Evolutionary conservation across 202 grass and related monocot genomes (phyloP).

Genomic region (Panicum hallii): DNA sequence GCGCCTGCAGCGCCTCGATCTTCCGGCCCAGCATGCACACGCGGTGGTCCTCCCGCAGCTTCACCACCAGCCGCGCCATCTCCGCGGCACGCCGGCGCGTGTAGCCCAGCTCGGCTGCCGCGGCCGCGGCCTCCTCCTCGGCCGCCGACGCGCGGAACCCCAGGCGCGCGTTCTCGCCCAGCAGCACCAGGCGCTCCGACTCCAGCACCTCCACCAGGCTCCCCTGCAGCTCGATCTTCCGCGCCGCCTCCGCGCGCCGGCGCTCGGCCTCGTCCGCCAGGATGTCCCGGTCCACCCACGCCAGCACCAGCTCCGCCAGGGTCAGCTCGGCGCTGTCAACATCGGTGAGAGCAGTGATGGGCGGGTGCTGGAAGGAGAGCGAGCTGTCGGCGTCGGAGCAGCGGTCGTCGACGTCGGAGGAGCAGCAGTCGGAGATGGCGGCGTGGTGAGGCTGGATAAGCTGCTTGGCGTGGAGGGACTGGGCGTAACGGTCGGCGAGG

Average conservation of each 20-base stretch:
- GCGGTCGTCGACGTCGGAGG: constrained; percentile 43
- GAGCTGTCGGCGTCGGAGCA: constrained; percentile 84
- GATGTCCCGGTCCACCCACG: constrained; percentile 63
- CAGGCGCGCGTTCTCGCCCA: constrained; percentile 92
- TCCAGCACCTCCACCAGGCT: constrained; percentile 92
- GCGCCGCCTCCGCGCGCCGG: constrained; percentile 50
- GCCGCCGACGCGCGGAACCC: constrained; percentile 61
- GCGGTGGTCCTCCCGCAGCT: constrained; percentile 86
- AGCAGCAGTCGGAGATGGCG: constrained; percentile 31
- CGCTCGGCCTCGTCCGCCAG: constrained; percentile 59
- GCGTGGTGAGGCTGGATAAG: neutral
- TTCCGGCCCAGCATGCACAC: constrained; percentile 77
- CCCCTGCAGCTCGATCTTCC: constrained; percentile 90
- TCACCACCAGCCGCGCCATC: constrained; percentile 70
- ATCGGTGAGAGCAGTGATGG: neutral
- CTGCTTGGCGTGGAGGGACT: constrained; percentile 53
- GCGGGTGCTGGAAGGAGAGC: constrained; percentile 53
- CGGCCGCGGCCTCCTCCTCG: constrained; percentile 66
- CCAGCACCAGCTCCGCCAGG: constrained; percentile 67
- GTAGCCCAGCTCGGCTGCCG: constrained; percentile 65
- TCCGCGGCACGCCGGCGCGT: constrained; percentile 81
- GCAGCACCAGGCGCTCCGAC: constrained; percentile 85
- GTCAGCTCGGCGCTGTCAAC: constrained; percentile 14
- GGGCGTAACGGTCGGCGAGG: constrained; percentile 94
- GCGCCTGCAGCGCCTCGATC: constrained; percentile 76